Base-by-base conservation (phyloP, 306 rosid genomes). In the Cucurbita maxima region DNA sequence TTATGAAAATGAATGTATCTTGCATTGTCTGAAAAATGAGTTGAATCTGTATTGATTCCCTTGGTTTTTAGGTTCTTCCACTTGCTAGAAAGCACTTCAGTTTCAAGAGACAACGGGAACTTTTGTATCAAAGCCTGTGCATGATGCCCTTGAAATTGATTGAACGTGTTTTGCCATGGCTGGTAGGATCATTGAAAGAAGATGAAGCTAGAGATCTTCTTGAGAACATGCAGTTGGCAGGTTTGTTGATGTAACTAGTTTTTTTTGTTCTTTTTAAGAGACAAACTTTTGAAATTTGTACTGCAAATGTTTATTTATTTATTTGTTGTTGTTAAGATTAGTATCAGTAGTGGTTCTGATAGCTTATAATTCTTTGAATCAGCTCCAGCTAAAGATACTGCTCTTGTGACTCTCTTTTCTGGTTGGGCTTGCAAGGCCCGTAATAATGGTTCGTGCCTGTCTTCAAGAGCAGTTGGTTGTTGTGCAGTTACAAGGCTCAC, bases 401-500 rank as follows among this genome's bases (percentile, higher is more conserved):
- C 99, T 81, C 70, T 95, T 81, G 90, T 91, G 79, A 91, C 99
- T 16, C 96, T 95, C 64, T 91, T 95, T 76, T 85, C 86, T 79
- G 99, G 99, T 71, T 95, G 99, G 99, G 96, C 97, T 81, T 95
- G 99, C 87, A 91, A 91, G 89, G 99, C 96, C 73, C 96, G 96
- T 79, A 95, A 85, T 47, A 83, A 88, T 54, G 96, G 96, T 75
- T 80, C 84, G 78, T 91, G 99, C 81, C 76, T 88, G 83, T 91
- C 96, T 77, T 87, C 90, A 77, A 86, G 88, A 81, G 86, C 73
- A 50, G 80, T 78, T 76, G 90, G 96, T 69, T 88, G 88, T 81
- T 95, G 99, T 79, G 88, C 90, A 75, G 96, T 88, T 71, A 80
- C 83, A 86, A 85, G 84, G 78, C 80, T 88, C 61, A 76, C 79